A percentile compares a stretch with the other conserved stretches of the same genome.
These are phyloP conservation scores for Wakefieldia striispora DNA, from an alignment of 768 basidiomycete species.

Conservation along the genomic window DNA sequence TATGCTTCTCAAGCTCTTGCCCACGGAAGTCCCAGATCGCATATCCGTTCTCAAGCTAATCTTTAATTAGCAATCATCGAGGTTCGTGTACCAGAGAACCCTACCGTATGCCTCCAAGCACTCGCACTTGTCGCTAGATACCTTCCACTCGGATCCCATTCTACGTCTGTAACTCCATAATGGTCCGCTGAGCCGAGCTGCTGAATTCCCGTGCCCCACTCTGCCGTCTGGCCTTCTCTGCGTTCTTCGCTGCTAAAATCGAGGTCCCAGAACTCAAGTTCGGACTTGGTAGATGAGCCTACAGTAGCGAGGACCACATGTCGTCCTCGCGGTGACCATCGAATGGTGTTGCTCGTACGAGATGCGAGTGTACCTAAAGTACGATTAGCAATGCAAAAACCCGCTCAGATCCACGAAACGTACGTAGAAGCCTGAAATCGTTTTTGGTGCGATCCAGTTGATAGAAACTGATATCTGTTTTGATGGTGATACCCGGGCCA, in stretches of 20 bases:
- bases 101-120: slow-evolving; percentile 90
- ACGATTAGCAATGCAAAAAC: slow-evolving; percentile 4
- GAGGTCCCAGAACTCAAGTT: slow-evolving; percentile 98
- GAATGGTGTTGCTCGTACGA: slow-evolving; percentile 89
- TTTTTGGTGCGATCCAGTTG: slow-evolving; percentile 90
- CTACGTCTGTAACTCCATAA: slow-evolving; percentile 95
- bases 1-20: slow-evolving; percentile 86
- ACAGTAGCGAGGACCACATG: slow-evolving; percentile 96
- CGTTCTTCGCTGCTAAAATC: slow-evolving; percentile 76
- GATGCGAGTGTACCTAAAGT: slow-evolving; percentile 66
- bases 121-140: slow-evolving; percentile 92
- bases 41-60: slow-evolving; percentile 92
- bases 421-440: slow-evolving; percentile 89
- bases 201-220: slow-evolving; percentile 87
- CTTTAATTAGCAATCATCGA: slow-evolving; percentile 8
- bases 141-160: slow-evolving; percentile 97
- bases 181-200: slow-evolving; percentile 86
- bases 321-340: slow-evolving; percentile 95
- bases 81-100: slow-evolving; percentile 22
- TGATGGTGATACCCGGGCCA: slow-evolving; percentile 89
- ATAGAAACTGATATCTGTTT: slow-evolving; percentile 96
- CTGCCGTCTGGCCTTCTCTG: slow-evolving; percentile 47
- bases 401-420: slow-evolving; percentile 24
- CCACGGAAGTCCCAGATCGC: slow-evolving; percentile 98
- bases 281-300: slow-evolving; percentile 92